Percentiles rank a stretch among this genome's conserved stretches.
These are phyloP conservation scores for Moringa oleifera DNA, from an alignment of 345 rosid species.

Conservation along the genomic window DNA sequence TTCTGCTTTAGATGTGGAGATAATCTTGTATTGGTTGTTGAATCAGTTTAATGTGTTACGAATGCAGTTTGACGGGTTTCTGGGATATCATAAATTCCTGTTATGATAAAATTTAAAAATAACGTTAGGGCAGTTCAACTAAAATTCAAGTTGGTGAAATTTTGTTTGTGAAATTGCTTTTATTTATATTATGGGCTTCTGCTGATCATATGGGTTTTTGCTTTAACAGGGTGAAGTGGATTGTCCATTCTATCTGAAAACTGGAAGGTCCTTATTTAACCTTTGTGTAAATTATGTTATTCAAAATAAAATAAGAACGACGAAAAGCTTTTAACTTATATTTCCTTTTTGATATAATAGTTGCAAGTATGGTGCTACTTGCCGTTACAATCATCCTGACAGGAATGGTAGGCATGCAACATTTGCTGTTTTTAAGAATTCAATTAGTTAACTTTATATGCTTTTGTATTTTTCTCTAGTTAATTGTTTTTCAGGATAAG, in stretches of 20 bases:
- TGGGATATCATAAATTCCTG: too few relatives aligned
- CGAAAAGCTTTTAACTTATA: not conserved
- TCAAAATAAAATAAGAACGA: too few relatives aligned
- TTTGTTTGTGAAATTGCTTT: not conserved
- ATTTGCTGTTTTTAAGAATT: not conserved
- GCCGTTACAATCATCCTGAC: constrained; percentile 97
- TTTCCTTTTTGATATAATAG: constrained; percentile 31
- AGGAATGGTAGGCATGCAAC: constrained; percentile 50
- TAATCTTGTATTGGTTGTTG: too few relatives aligned
- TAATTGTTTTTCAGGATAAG: too few relatives aligned
- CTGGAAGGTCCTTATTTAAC: constrained; percentile 63
- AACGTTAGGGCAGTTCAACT: too few relatives aligned
- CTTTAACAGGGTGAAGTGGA: constrained; percentile 78
- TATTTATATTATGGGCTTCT: not conserved
- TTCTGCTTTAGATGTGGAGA: too few relatives aligned
- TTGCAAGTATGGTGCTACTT: constrained; percentile 91
- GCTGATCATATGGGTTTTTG: constrained; percentile 8
- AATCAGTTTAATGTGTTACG: too few relatives aligned
- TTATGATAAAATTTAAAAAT: too few relatives aligned
- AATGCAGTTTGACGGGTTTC: too few relatives aligned
- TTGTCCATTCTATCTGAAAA: constrained; percentile 93
- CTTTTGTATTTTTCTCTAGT: not conserved
- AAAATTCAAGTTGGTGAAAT: not conserved
- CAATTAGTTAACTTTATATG: not conserved
- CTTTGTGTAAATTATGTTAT: not conserved